Evolutionary conservation across 345 rosid genomes (phyloP), one percentile per base, ranked within the genome.

Genomic region (Jatropha curcas): DNA sequence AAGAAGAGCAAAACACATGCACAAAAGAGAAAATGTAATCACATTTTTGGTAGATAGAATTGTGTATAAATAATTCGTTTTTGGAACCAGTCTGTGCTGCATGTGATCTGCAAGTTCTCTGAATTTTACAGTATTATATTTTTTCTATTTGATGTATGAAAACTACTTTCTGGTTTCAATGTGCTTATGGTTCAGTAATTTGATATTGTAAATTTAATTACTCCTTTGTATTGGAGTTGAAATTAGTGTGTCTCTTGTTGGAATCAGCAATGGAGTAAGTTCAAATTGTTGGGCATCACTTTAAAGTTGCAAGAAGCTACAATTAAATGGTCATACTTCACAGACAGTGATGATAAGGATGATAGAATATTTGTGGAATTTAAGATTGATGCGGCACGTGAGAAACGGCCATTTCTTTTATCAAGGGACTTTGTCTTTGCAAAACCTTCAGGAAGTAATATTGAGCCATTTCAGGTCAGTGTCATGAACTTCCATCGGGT

Each of bases 391-490:
- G 57, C 76, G 19, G n/a, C 65, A 57, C 71, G 65, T 56, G 75
- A 39, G 66, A 45, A 2, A 56, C 76, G 73, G 17, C 87, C 87
- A 24, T 77, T 82, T 73, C 73, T 84, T 45, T 75, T 80, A 16
- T 84, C 85, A 0, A 77, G 85, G 72, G 88, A 82, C 71, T 82
- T 80, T 46, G 85, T 80, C 67, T 52, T 79, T 52, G 85, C 81
- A 25, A 58, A 33, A 39, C 84, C 70, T n/a, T 20, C 76, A 0
- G 79, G 76, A 19, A 48, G 52, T 12, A 22, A 58, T n/a, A 31
- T 55, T 5, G 60, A 72, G 48, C 75, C 78, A 56, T 82, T 72
- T 62, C 65, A 80, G 85, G 85, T 84, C 58, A 71, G 70, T 35
- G 22, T 65, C 64, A 20, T 53, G 24, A 69, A 35, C 56, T 28